A percentile compares a stretch with the other conserved stretches of the same genome.
Conservation (phyloP, 192 early-diverging fungal species). For the Backusella circina region DNA sequence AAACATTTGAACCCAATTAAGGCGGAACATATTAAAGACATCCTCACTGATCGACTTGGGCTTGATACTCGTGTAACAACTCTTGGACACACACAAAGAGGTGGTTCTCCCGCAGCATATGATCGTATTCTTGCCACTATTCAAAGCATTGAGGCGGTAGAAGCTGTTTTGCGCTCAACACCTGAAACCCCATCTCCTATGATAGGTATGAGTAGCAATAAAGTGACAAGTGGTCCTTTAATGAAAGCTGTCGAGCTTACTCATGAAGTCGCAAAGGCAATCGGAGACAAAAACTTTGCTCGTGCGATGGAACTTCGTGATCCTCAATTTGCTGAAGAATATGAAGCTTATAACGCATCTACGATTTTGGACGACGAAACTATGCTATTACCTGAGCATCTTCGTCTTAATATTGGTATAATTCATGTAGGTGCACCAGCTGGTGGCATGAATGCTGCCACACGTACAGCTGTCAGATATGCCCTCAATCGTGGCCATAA, state of each 20-base stretch:
- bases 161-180: constrained; percentile 81
- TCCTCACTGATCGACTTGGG: constrained; percentile 73
- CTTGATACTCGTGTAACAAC: constrained; percentile 92
- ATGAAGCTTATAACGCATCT: constrained; percentile 59
- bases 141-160: constrained; percentile 93
- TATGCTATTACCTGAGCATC: constrained; percentile 36
- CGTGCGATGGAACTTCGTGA: constrained; percentile 89
- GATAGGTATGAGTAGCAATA: constrained; percentile 89
- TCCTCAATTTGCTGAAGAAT: constrained; percentile 73
- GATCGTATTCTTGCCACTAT: constrained; percentile 89
- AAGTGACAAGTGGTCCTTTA: constrained; percentile 78
- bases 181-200: constrained; percentile 86
- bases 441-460: constrained; percentile 96
- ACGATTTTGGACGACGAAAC: constrained; percentile 42
- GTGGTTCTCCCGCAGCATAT: constrained; percentile 86
- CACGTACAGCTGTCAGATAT: constrained; percentile 81
- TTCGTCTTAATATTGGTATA: constrained; percentile 81
- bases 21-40: constrained; percentile 75
- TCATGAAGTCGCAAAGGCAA: constrained; percentile 82
- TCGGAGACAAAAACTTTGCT: constrained; percentile 78
- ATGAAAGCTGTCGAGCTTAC: constrained; percentile 94
- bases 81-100: constrained; percentile 93
- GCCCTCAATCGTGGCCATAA: constrained; percentile 85
- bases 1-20: constrained; percentile 83
- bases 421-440: constrained; percentile 94